A percentile compares a stretch with the other conserved stretches of the same genome.
phyloP scores from a whole-genome alignment of 2,329 filamentous ascomycete genomes.

The Apiospora kogelbergensis region DNA sequence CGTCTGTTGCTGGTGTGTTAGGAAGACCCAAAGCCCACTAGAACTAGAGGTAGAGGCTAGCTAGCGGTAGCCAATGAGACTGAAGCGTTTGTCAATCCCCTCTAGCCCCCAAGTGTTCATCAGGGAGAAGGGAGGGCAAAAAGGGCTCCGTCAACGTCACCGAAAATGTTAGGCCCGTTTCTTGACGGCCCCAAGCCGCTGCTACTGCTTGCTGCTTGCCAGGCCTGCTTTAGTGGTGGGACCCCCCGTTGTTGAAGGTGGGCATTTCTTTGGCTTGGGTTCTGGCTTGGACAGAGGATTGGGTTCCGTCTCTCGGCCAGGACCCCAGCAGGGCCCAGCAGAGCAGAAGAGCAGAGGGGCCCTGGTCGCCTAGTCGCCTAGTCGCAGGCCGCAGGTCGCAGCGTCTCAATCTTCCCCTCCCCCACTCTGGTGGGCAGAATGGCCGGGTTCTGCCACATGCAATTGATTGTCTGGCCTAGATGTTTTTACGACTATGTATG shows the following conservation, averaged over 20 bases:
- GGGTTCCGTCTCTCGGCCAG: conserved; percentile 3
- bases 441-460: conserved; percentile 17
- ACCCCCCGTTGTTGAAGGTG: background rate
- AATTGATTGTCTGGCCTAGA: conserved; percentile 1
- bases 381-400: background rate
- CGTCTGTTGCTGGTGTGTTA: background rate
- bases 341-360: too few relatives aligned
- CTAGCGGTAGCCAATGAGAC: conserved; percentile 26
- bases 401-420: conserved; percentile 13
- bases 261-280: background rate
- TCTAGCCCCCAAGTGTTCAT: conserved; percentile 10
- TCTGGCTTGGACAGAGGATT: background rate
- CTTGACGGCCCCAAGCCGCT: conserved; percentile 8
- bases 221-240: conserved; percentile 1
- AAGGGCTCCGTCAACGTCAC: conserved; percentile 31
- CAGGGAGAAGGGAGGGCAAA: conserved; percentile 17
- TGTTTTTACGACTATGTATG: conserved; percentile 10
- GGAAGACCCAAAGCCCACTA: background rate
- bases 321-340: too few relatives aligned
- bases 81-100: conserved; percentile 27
- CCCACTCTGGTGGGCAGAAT: conserved; percentile 14
- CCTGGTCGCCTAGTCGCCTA: background rate
- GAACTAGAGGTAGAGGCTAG: background rate
- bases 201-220: background rate
- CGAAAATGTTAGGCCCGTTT: conserved; percentile 23